Evolutionary conservation across 352 stramenopile species (phyloP), one percentile per base, ranked within the genome.

Genomic region (Globisporangium ultimum): DNA sequence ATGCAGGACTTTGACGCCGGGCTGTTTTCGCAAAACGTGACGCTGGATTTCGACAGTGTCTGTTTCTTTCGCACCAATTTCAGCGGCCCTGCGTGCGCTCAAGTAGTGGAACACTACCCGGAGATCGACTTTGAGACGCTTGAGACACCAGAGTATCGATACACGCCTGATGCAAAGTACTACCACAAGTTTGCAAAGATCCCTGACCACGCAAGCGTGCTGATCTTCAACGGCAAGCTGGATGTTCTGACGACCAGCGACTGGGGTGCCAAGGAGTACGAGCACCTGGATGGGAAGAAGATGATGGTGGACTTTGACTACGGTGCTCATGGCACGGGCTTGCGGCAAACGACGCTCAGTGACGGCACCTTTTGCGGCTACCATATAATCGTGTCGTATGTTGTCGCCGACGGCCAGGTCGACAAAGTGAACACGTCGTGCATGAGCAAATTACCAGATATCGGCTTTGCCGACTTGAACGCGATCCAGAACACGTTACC

Each of bases 161-260:
- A 80, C 61, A 14, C 24, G n/a, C 52, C 21, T 5, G 73, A 82
- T 57, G 28, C 28, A 10, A 41, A 67, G 50, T 79, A 77, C 65
- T 71, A 38, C 14, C 57, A 71, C 28, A 51, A 47, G 14, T 66
- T 60, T 8, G 49, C 72, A 0, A 34, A 38, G 20, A 63, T 82
- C n/a, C 48, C 67, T 0, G 38, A 48, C 12, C 34, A 64, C 49
- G 50, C 63, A n/a, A 70, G 61, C n/a, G 65, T 70, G 13, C 12
- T 83, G 34, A 28, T 79, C 22, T 41, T 80, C 48, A 77, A 63
- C 42, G 67, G 72, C 14, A 53, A 48, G 0, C 24, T 78, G 48
- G 72, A 80, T 55, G 64, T 68, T 42, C 46, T 61, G 49, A 80
- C 69, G 15, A 22, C 53, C 1, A 42, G 32, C 32, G 69, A 80